Evolutionary conservation across 108 stramenopile genomes (phyloP), one percentile per base, ranked within the genome.

Genomic region (Seminavis robusta): DNA sequence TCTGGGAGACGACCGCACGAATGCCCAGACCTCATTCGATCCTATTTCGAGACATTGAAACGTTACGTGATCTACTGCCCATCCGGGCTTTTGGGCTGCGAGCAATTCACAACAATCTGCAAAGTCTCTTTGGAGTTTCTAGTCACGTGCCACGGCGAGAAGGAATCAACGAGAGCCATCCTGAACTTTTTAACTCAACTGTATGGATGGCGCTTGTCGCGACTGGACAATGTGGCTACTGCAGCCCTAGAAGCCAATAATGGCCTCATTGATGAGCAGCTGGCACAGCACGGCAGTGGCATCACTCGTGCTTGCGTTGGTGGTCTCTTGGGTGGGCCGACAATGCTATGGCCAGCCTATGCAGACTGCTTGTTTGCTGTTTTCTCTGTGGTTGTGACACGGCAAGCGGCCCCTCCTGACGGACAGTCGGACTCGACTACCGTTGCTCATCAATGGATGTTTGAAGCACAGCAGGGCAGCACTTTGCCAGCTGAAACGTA

Each of bases 1-100:
- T 52, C 69, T 28, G 49, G 40, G 24, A 69, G 36, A 40, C 25
- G 50, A 10, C 63, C 69, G 10, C 32, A 44, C 19, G 59, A 55
- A 21, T 74, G 58, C 49, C 46, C 67, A 31, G 71, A 65, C 21
- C 47, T 81, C 25, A 61, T 78, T 52, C 43, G 48, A 59, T 51
- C 65, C 4, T 73, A 68, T 50, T 81, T 81, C 49, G 74, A 79
- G 33, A 47, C 74, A 23, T 25, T 59, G 4, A 72, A 77, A 33
- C 71, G 84, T 40, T 85, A 56, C 39, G 30, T 81, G 9, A 45
- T 85, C 10, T 85, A 79, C 39, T 75, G 74, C 31, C 84, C 80
- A 0, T 23, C 33, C 13, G 80, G 71, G 23, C 52, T 85, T 1
- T 56, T 57, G 38, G 47, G 60, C 25, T 73, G 56, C 47, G 56